Percentiles rank a stretch among this genome's conserved stretches.
These are phyloP conservation scores for Apiospora hydei DNA, from an alignment of 2,329 filamentous ascomycete species.

Conservation along the genomic window DNA sequence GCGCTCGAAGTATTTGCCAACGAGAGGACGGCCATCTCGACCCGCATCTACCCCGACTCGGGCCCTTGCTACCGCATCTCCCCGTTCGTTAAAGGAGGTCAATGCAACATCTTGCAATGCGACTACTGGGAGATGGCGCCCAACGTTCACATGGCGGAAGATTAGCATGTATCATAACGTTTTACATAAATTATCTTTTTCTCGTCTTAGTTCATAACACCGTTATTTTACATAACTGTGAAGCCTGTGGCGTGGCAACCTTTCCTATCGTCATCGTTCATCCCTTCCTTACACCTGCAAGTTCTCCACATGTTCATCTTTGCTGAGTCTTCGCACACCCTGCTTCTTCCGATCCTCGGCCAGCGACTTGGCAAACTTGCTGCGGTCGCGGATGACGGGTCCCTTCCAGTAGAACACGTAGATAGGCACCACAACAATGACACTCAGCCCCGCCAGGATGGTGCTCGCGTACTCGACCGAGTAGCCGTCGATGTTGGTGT, in stretches of 20 bases:
- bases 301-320: background rate
- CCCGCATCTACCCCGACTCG: background rate
- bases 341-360: slow-evolving; percentile 13
- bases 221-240: background rate
- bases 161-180: background rate
- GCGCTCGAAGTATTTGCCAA: background rate
- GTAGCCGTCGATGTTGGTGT: slow-evolving; percentile 49
- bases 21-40: background rate
- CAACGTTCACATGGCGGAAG: background rate
- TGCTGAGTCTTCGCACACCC: background rate
- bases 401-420: slow-evolving; percentile 64
- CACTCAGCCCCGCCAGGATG: slow-evolving; percentile 56
- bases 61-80: background rate
- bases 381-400: slow-evolving; percentile 53
- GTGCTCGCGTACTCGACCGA: slow-evolving; percentile 60
- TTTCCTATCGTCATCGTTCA: background rate
- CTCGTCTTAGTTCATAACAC: background rate
- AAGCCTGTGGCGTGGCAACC: background rate
- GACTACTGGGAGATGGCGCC: slow-evolving; percentile 10
- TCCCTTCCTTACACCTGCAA: background rate
- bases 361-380: slow-evolving; percentile 51
- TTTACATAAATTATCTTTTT: background rate
- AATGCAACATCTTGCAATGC: background rate
- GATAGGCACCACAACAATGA: slow-evolving; percentile 58
- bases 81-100: background rate